phyloP scores from a whole-genome alignment of 1,284 basidiomycete genomes.

The Chalciporus sp. region DNA sequence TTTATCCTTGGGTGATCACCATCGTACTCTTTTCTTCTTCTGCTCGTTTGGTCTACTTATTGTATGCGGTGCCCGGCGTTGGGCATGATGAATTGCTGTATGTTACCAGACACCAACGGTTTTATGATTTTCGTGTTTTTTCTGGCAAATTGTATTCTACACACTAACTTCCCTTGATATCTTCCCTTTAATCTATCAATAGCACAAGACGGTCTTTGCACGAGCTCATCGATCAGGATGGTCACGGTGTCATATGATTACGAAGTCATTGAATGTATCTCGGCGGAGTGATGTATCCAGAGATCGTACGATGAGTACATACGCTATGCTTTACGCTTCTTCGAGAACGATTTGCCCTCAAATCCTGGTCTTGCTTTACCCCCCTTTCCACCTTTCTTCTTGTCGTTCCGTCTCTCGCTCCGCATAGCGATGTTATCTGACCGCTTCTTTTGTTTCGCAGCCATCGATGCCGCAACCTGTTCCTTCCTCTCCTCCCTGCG shows the following conservation, averaged over 20 bases:
- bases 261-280: too few species aligned
- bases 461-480: conserved; percentile 70
- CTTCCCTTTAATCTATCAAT: not conserved
- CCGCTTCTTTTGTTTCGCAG: conserved; percentile 85
- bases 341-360: conserved; percentile 77
- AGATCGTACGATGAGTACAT: not conserved
- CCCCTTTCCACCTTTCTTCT: conserved; percentile 63
- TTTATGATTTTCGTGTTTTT: not conserved
- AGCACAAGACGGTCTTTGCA: too few species aligned
- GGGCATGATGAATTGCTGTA: conserved; percentile 1
- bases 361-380: conserved; percentile 82
- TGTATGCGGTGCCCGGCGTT: not conserved
- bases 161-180: not conserved
- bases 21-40: not conserved
- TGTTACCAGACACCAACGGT: not conserved
- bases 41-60: not conserved
- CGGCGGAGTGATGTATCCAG: not conserved
- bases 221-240: too few species aligned
- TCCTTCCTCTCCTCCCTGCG: conserved; percentile 84
- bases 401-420: conserved; percentile 78
- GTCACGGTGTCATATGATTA: too few species aligned
- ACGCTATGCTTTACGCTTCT: conserved; percentile 24
- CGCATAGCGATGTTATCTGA: conserved; percentile 85
- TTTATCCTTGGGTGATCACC: not conserved
- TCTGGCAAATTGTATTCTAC: conserved; percentile 15